These are phyloP conservation scores for Lachnellula cervina DNA, from an alignment of 2,329 filamentous ascomycete genomes.

Conservation along the genomic window DNA sequence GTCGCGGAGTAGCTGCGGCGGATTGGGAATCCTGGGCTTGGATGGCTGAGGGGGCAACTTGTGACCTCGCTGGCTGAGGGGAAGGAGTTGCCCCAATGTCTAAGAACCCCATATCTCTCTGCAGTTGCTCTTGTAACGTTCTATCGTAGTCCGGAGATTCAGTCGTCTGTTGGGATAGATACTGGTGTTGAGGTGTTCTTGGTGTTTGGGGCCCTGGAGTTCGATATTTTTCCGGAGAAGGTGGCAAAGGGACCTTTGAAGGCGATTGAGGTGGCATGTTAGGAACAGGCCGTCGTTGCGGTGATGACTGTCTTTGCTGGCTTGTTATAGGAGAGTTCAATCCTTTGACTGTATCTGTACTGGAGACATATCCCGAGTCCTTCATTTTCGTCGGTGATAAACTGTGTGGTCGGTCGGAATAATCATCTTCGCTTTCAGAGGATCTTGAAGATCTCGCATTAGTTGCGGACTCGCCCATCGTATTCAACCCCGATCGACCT, in stretches of 20 bases:
- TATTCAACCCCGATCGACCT: constrained; percentile 56
- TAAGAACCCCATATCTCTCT: constrained; percentile 55
- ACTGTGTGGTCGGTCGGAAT: constrained; percentile 48
- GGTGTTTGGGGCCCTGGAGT: constrained; percentile 43
- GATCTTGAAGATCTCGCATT: constrained; percentile 64
- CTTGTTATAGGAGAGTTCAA: constrained; percentile 38
- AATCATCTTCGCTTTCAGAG: constrained; percentile 45
- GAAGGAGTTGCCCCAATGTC: constrained; percentile 38
- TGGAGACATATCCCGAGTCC: constrained; percentile 33
- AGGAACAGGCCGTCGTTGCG: constrained; percentile 52
- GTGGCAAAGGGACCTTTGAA: constrained; percentile 55
- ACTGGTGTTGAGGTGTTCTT: constrained; percentile 42
- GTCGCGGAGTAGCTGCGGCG: constrained; percentile 19
- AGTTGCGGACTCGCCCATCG: constrained; percentile 75
- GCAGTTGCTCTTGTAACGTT: constrained; percentile 57
- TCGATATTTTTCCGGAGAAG: constrained; percentile 48
- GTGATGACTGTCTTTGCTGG: constrained; percentile 54
- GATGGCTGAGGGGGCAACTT: constrained; percentile 17
- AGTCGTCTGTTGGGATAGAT: constrained; percentile 37
- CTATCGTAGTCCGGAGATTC: constrained; percentile 57
- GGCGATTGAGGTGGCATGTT: constrained; percentile 41
- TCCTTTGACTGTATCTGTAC: constrained; percentile 50
- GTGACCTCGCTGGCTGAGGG: constrained; percentile 22
- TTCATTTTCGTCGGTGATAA: constrained; percentile 49
- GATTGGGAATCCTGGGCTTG: constrained; percentile 20